phyloP scores from a whole-genome alignment of 768 basidiomycete genomes.

The Pulveroboletus sp. region DNA sequence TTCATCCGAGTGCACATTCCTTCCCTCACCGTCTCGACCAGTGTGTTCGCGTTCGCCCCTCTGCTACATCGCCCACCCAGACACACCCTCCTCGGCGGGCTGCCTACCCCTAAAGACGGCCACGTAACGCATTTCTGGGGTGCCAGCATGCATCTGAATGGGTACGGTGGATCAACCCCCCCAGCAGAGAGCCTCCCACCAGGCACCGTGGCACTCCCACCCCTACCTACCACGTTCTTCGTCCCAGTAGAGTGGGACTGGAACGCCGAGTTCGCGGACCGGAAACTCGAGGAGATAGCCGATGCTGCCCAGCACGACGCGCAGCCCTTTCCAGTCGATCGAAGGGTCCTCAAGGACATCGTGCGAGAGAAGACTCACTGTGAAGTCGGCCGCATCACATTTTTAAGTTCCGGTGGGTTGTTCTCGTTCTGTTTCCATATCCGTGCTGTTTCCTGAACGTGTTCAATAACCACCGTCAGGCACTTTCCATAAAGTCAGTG shows the following conservation, averaged over 20 bases:
- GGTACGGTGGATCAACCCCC: not conserved
- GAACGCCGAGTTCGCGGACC: slow-evolving; percentile 67
- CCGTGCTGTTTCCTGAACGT: not conserved
- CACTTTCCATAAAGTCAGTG: slow-evolving; percentile 75
- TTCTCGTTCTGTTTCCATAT: slow-evolving; percentile 3
- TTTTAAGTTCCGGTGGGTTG: slow-evolving; percentile 65
- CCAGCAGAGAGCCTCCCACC: slow-evolving; percentile 2
- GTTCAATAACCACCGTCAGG: slow-evolving; percentile 37
- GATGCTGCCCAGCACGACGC: slow-evolving; percentile 59
- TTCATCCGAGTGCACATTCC: not conserved
- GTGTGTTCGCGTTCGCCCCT: not conserved
- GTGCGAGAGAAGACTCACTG: slow-evolving; percentile 63
- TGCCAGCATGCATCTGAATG: slow-evolving; percentile 9
- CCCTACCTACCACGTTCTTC: slow-evolving; percentile 3
- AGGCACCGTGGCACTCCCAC: slow-evolving; percentile 21
- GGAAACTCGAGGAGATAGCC: slow-evolving; percentile 56
- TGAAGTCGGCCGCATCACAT: slow-evolving; percentile 65
- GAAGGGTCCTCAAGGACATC: slow-evolving; percentile 70
- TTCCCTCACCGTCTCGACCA: not conserved
- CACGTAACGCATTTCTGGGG: slow-evolving; percentile 2
- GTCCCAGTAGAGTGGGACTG: slow-evolving; percentile 58
- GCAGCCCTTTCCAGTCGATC: slow-evolving; percentile 70
- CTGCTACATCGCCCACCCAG: not conserved
- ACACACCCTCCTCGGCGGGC: not conserved
- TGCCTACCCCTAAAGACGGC: slow-evolving; percentile 4